A percentile compares a stretch with the other conserved stretches of the same genome.
Conservation (phyloP, 2,329 filamentous ascomycete genomes). For the Colletotrichum gloeosporioides region DNA sequence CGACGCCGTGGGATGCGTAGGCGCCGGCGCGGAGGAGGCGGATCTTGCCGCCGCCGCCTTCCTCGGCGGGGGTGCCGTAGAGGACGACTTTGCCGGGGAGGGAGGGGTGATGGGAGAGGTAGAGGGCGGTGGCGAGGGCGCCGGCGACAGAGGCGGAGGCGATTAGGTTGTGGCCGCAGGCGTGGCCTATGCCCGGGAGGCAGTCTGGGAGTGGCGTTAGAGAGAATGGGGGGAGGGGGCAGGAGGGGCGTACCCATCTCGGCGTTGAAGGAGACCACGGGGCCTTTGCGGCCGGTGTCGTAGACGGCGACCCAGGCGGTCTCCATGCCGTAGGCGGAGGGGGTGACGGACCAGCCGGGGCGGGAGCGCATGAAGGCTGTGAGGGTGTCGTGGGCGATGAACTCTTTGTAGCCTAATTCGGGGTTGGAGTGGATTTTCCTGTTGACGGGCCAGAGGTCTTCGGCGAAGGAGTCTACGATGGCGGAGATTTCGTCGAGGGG, state of each 20-base stretch:
- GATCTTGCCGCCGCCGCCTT: slow-evolving; percentile 40
- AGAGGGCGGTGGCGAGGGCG: slow-evolving; percentile 48
- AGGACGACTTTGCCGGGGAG: slow-evolving; percentile 50
- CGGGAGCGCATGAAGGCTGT: slow-evolving; percentile 50
- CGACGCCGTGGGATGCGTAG: slow-evolving; percentile 45
- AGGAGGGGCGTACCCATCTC: slow-evolving; percentile 44
- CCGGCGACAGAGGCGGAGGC: slow-evolving; percentile 52
- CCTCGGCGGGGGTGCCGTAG: slow-evolving; percentile 60
- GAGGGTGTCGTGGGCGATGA: slow-evolving; percentile 43
- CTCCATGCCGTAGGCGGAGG: slow-evolving; percentile 54
- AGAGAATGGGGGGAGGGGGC: too few relatives aligned
- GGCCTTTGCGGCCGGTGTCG: slow-evolving; percentile 49
- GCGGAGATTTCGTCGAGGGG: slow-evolving; percentile 7
- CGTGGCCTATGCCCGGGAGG: slow-evolving; percentile 55
- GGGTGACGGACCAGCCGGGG: slow-evolving; percentile 54
- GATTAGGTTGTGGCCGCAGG: slow-evolving; percentile 62
- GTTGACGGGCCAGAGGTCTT: slow-evolving; percentile 21
- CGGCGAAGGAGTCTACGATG: slow-evolving; percentile 3
- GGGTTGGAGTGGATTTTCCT: slow-evolving; percentile 29
- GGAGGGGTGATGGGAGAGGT: slow-evolving; percentile 39
- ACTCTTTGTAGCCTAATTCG: slow-evolving; percentile 33
- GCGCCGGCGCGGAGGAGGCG: slow-evolving; percentile 33
- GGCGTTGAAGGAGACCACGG: slow-evolving; percentile 51
- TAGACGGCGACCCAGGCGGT: slow-evolving; percentile 59
- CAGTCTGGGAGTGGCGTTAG: slow-evolving; percentile 43